Conservation (phyloP, 495 filamentous ascomycete species). For the Parathielavia appendiculata region DNA sequence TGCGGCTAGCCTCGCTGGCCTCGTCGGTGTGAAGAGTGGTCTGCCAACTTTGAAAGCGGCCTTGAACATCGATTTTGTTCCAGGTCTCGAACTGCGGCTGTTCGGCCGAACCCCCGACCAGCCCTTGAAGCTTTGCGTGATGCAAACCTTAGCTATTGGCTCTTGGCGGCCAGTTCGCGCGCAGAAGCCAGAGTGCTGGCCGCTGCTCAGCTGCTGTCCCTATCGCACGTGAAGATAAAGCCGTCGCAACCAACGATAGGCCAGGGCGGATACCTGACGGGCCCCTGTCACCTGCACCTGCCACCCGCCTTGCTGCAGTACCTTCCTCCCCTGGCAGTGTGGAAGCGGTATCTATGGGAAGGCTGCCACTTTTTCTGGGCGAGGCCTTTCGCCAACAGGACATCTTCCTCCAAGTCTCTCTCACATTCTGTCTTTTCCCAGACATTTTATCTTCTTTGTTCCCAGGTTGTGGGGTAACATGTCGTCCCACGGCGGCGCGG, state of each 20-base stretch:
- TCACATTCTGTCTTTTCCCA: neutral
- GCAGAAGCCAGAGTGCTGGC: neutral
- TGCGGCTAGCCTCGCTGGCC: no score
- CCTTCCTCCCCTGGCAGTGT: conserved; percentile 1
- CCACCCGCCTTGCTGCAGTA: conserved; percentile 2
- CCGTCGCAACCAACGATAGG: conserved; percentile 1
- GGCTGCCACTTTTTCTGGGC: conserved; percentile 9
- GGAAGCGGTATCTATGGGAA: conserved; percentile 1
- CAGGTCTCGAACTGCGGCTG: no score
- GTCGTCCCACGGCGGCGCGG: conserved; percentile 29
- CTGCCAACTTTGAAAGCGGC: no score
- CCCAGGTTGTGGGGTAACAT: conserved; percentile 17
- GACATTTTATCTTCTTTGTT: conserved; percentile 9
- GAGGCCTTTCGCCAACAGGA: conserved; percentile 8
- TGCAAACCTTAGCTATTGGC: no score
- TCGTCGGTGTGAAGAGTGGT: no score
- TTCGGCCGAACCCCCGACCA: no score
- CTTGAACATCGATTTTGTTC: no score
- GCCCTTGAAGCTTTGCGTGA: no score
- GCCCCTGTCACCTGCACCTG: conserved; percentile 7
- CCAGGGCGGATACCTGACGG: neutral
- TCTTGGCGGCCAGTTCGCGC: neutral
- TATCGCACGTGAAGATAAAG: conserved; percentile 1
- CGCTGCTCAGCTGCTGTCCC: no score
- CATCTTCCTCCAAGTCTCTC: neutral